Conservation (phyloP, 176 grass and related monocot species). For the Oryza coarctata region DNA sequence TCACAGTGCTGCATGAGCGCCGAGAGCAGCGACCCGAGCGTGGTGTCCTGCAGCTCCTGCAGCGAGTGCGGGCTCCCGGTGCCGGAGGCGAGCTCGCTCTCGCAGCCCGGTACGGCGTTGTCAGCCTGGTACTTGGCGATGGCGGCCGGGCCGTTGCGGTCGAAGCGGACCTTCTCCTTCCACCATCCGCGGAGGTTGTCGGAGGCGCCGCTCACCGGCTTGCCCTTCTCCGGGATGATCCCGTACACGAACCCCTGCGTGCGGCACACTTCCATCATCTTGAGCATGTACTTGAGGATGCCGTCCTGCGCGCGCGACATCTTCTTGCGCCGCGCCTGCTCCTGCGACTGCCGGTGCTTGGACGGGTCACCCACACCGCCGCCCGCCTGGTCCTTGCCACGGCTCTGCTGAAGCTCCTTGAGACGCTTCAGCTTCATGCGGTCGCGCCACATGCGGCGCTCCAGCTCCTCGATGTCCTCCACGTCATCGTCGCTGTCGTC, state of each 20-base stretch:
- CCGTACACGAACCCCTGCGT: constrained; percentile 97
- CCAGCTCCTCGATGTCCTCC: constrained; percentile 88
- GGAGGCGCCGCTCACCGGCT: constrained; percentile 93
- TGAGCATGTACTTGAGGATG: constrained; percentile 99
- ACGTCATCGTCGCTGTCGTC: constrained; percentile 81
- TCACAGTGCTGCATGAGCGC: constrained; percentile 99
- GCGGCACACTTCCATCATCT: constrained; percentile 99
- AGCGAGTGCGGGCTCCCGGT: constrained; percentile 62
- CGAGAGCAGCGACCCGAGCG: constrained; percentile 83
- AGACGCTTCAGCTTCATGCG: constrained; percentile 82
- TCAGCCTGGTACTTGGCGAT: constrained; percentile 88
- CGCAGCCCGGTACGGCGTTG: constrained; percentile 58
- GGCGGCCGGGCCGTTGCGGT: constrained; percentile 88
- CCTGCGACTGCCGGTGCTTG: constrained; percentile 77
- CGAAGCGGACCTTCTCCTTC: constrained; percentile 99
- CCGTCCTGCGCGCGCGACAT: constrained; percentile 98
- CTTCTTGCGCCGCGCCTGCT: constrained; percentile 97
- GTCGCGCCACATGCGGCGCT: constrained; percentile 94
- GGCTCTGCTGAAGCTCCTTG: constrained; percentile 79
- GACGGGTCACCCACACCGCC: constrained; percentile 17
- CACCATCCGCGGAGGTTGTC: constrained; percentile 96
- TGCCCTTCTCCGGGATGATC: constrained; percentile 98
- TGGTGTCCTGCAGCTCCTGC: constrained; percentile 97
- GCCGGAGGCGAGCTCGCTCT: constrained; percentile 49
- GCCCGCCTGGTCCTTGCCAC: constrained; percentile 53